A percentile compares a stretch with the other conserved stretches of the same genome.
Conservation (phyloP, 495 filamentous ascomycete species). For the Parachaetomium inaequale region DNA sequence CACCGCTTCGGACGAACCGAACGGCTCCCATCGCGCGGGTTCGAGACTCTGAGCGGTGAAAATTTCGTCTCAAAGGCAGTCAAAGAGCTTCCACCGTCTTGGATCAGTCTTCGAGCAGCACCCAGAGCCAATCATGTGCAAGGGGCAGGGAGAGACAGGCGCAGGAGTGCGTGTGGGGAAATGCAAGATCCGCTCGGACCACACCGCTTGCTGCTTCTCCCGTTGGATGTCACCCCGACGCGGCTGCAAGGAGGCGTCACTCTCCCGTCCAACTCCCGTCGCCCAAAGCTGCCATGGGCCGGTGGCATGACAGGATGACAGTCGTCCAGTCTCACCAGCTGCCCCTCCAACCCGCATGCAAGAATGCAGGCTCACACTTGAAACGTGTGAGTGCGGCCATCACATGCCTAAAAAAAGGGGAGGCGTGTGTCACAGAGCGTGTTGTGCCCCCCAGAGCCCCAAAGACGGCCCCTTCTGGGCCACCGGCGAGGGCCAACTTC, state of each 20-base stretch:
- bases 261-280: background rate
- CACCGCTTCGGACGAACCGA: slow-evolving; percentile 16
- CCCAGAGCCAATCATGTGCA: slow-evolving; percentile 22
- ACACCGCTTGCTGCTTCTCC: slow-evolving; percentile 10
- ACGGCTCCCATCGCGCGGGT: background rate
- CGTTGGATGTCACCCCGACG: background rate
- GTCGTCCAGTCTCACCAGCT: background rate
- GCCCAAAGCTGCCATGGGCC: background rate
- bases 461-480: background rate
- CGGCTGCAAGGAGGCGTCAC: background rate
- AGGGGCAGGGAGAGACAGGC: background rate
- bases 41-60: slow-evolving; percentile 11
- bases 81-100: slow-evolving; percentile 13
- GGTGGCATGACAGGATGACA: background rate
- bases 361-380: slow-evolving; percentile 16
- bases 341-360: background rate
- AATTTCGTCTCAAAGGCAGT: slow-evolving; percentile 12
- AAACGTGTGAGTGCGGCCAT: slow-evolving; percentile 11
- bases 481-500: background rate
- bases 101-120: slow-evolving; percentile 10
- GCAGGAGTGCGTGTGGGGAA: slow-evolving; percentile 7
- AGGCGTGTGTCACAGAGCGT: slow-evolving; percentile 5
- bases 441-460: background rate
- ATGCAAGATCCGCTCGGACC: slow-evolving; percentile 14
- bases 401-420: slow-evolving; percentile 15